These are phyloP conservation scores for Wickerhamomyces kurtzmanii DNA, from an alignment of 805 yeast species.

Conservation along the genomic window DNA sequence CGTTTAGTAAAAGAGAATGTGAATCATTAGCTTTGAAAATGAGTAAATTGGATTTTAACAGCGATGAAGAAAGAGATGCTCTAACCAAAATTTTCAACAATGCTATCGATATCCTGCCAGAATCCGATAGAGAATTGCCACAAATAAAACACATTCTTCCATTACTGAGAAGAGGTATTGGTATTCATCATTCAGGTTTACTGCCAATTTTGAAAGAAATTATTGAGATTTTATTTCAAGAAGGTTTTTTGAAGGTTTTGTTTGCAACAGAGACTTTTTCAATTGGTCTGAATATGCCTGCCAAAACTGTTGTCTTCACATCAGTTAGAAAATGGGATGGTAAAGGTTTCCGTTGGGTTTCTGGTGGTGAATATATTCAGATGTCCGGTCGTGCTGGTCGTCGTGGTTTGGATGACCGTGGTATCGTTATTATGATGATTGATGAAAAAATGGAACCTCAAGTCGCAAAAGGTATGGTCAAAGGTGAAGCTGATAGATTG, in stretches of 20 bases:
- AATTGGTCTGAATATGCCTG: slow-evolving; percentile 98
- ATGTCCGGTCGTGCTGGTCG: slow-evolving; percentile 99
- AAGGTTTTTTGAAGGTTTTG: slow-evolving; percentile 86
- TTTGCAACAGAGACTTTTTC: slow-evolving; percentile 99
- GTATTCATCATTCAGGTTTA: slow-evolving; percentile 96
- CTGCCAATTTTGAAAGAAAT: slow-evolving; percentile 91
- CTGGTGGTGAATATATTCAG: slow-evolving; percentile 99
- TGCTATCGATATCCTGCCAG: slow-evolving; percentile 83
- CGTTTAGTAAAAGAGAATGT: slow-evolving; percentile 96
- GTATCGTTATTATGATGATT: slow-evolving; percentile 98
- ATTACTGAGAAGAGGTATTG: slow-evolving; percentile 86
- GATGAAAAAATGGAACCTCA: slow-evolving; percentile 99
- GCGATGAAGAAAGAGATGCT: slow-evolving; percentile 89
- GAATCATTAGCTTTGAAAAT: slow-evolving; percentile 89
- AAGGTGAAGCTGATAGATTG: slow-evolving; percentile 95
- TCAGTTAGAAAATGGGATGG: slow-evolving; percentile 99
- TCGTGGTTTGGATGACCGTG: slow-evolving; percentile 98
- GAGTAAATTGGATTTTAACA: slow-evolving; percentile 92
- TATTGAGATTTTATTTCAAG: slow-evolving; percentile 93
- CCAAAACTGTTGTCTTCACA: slow-evolving; percentile 96
- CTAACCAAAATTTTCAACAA: slow-evolving; percentile 83
- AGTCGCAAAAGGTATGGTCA: slow-evolving; percentile 98
- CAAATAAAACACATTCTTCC: slow-evolving; percentile 92
- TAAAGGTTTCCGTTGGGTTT: slow-evolving; percentile 94
- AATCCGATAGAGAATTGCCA: slow-evolving; percentile 84